Conservation (phyloP, 495 filamentous ascomycete genomes). For the Parathielavia appendiculata region DNA sequence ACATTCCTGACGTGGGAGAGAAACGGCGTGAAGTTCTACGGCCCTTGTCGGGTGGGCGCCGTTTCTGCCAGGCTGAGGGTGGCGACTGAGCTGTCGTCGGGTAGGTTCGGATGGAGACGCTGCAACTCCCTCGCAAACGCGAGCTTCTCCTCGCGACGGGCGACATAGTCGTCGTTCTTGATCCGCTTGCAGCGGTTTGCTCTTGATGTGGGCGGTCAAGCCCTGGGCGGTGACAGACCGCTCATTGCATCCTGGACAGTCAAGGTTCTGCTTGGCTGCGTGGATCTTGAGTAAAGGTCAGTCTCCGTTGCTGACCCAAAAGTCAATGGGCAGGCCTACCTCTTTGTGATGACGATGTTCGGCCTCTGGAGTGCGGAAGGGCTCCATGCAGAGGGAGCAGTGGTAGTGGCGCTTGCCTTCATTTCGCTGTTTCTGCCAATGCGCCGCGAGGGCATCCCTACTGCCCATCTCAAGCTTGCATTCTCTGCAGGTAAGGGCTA, state of each 20-base stretch:
- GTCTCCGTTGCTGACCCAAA: not conserved
- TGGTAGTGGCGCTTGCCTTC: conserved; percentile 14
- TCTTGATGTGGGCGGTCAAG: conserved; percentile 31
- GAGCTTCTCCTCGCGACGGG: conserved; percentile 15
- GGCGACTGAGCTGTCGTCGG: not conserved
- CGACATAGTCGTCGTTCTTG: conserved; percentile 20
- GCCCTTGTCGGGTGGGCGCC: not conserved
- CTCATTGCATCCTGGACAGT: conserved; percentile 32
- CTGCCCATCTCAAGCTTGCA: conserved; percentile 7
- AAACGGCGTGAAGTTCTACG: conserved; percentile 7
- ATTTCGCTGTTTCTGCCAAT: conserved; percentile 10
- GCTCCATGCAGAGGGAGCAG: conserved; percentile 9
- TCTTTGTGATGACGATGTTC: conserved; percentile 1
- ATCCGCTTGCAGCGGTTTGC: conserved; percentile 20
- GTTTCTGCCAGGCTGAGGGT: not conserved
- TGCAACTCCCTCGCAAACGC: conserved; percentile 20
- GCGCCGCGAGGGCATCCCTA: conserved; percentile 1
- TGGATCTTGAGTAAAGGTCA: conserved; percentile 19
- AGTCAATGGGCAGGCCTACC: not conserved
- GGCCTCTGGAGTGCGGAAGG: conserved; percentile 3
- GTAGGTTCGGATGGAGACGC: conserved; percentile 7
- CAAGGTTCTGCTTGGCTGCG: conserved; percentile 23
- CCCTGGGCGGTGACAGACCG: not conserved
- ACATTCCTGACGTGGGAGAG: not conserved
- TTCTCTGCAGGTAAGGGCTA: not conserved